Base-by-base conservation (phyloP, 2,329 filamentous ascomycete genomes). In the Claviceps monticola region DNA sequence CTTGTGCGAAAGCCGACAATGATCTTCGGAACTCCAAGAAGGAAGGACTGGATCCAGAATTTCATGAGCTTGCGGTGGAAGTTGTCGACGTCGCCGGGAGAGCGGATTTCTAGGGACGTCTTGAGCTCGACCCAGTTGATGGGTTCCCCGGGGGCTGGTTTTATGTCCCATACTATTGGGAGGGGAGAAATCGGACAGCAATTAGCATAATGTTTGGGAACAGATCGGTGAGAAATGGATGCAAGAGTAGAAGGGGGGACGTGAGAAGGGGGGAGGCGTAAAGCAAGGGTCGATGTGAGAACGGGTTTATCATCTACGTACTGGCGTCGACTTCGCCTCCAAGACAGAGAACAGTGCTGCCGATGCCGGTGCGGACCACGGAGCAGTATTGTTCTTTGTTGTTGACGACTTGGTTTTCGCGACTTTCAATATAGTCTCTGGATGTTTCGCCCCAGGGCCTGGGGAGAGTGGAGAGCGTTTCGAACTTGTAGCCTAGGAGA, bases 301-400 rank as follows among this genome's bases (percentile, higher is more conserved):
- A 23, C 8, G 3, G 29, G 29, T n/a, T 36, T 26, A 59, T 48
- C 11, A 49, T 26, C 4, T 49, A 51, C 51, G 21, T 74, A 86
- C 88, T 80, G 38, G 86, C 87, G 66, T 98, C 93, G 17, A 98
- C 91, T 71, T 98, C 93, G 37, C 93, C 93, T 26, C 88, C 93
- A 1, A 98, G 76, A 53, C 95, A 79, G 51, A 97, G 70, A 17
- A 76, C 75, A 1, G 80, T 77, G 47, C 79, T 79, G 2, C 90
- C 91, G 52, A 98, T 85, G 0, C 87, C 88, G 0, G 91, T 97
- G 39, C 83, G 82, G 1, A 95, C 90, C 19, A 98, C 80, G 2
- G 90, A 96, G 70, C 93, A 98, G 71, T 97, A 97, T 63, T 98
- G 93, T 1, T 87, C 85, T 62, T 89, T 82, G 65, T 97, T 98